Conservation (phyloP, 805 yeast genomes). For the Candida piceae region DNA sequence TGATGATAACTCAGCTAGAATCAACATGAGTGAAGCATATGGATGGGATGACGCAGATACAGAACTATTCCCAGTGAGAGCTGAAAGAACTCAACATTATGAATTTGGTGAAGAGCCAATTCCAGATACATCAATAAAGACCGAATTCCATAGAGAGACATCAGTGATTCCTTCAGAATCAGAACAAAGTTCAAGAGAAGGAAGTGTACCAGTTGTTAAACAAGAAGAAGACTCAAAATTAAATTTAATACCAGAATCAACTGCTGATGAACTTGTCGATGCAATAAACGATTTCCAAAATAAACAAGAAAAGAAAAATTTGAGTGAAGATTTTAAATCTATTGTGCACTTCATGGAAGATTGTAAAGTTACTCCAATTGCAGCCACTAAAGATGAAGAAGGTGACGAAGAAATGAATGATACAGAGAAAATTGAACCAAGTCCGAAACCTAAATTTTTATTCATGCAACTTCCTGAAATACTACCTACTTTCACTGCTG, state of each 20-base stretch:
- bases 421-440: constrained; percentile 1
- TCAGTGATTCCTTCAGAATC: constrained; percentile 18
- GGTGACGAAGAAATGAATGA: constrained; percentile 5
- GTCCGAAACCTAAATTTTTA: constrained; percentile 9
- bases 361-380: constrained; percentile 3
- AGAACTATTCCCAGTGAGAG: constrained; percentile 65
- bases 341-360: constrained; percentile 23
- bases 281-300: constrained; percentile 28
- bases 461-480: constrained; percentile 29
- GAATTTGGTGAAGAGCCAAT: constrained; percentile 29
- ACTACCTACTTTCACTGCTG: constrained; percentile 20
- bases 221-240: constrained; percentile 10
- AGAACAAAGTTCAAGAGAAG: constrained; percentile 21
- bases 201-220: constrained; percentile 16
- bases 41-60: constrained; percentile 48
- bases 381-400: constrained; percentile 1
- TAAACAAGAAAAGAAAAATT: constrained; percentile 30
- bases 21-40: constrained; percentile 62
- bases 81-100: constrained; percentile 46
- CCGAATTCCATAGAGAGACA: constrained; percentile 25
- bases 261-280: constrained; percentile 8
- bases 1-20: constrained; percentile 39
- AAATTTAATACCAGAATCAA: constrained; percentile 9
- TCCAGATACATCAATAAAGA: constrained; percentile 30
- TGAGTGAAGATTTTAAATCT: constrained; percentile 36